These are phyloP conservation scores for Coemansia javaensis DNA, from an alignment of 192 early-diverging fungal species.

Conservation along the genomic window DNA sequence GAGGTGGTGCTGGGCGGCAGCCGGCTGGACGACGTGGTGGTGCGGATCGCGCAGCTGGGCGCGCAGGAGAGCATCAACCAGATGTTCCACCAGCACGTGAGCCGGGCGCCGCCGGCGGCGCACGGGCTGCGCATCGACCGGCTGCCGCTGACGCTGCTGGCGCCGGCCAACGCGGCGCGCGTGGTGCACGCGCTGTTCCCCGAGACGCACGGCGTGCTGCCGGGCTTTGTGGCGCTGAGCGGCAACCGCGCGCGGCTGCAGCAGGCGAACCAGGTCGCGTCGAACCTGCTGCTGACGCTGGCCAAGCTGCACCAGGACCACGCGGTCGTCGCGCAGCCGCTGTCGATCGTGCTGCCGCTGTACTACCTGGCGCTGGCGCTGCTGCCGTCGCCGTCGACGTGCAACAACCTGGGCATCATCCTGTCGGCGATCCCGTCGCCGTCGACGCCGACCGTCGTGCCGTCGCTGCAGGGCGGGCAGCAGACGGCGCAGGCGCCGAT, in stretches of 20 bases:
- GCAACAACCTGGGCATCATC: constrained; percentile 87
- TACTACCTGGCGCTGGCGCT: constrained; percentile 81
- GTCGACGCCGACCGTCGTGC: constrained; percentile 49
- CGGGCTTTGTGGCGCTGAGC: constrained; percentile 52
- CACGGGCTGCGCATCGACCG: constrained; percentile 18
- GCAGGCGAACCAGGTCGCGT: constrained; percentile 45
- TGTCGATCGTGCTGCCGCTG: constrained; percentile 67
- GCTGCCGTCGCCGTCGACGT: constrained; percentile 79
- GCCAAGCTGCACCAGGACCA: constrained; percentile 88
- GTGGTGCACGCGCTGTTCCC: constrained; percentile 56
- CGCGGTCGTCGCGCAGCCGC: constrained; percentile 51
- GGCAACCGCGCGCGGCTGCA: constrained; percentile 47
- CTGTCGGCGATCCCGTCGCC: constrained; percentile 63
- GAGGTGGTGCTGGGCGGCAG: constrained; percentile 63
- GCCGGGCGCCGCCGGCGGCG: constrained; percentile 19
- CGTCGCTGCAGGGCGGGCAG: constrained; percentile 44
- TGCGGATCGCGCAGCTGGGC: constrained; percentile 44
- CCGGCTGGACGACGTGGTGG: constrained; percentile 41
- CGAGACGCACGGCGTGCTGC: constrained; percentile 61
- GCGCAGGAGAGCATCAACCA: constrained; percentile 39
- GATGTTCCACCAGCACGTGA: constrained; percentile 36
- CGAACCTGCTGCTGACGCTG: constrained; percentile 68
- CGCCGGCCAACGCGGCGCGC: constrained; percentile 60
- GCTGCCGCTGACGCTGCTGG: constrained; percentile 57
- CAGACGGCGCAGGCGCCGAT: constrained; percentile 56